Conservation (phyloP, 148 eudicot genomes). For the Persicaria tinctoria region DNA sequence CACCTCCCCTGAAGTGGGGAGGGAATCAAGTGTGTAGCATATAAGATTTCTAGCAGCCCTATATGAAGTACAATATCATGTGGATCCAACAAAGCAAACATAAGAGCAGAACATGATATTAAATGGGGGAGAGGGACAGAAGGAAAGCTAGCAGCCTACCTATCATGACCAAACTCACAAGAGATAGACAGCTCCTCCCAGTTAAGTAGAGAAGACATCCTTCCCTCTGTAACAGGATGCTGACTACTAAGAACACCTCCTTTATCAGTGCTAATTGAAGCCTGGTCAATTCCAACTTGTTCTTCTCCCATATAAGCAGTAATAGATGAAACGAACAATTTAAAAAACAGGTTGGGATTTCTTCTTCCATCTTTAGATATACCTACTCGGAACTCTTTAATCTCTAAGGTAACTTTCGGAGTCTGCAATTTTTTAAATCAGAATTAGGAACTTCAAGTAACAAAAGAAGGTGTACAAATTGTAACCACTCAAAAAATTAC, state of each 20-base stretch:
- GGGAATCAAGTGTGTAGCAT: background rate
- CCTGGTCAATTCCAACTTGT: constrained; percentile 33
- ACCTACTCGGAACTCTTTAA: constrained; percentile 74
- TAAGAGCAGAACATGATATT: background rate
- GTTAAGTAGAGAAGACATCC: constrained; percentile 50
- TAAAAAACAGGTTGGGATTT: constrained; percentile 62
- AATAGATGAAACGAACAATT: constrained; percentile 66
- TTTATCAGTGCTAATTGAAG: constrained; percentile 30
- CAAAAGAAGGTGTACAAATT: background rate
- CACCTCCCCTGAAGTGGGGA: background rate
- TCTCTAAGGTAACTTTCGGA: constrained; percentile 72
- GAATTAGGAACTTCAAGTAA: constrained; percentile 3
- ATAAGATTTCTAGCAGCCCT: background rate
- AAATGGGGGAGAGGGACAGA: background rate
- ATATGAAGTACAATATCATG: background rate
- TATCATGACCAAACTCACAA: constrained; percentile 80
- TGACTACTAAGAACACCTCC: constrained; percentile 36
- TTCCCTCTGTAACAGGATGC: constrained; percentile 36
- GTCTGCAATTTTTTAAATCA: constrained; percentile 44
- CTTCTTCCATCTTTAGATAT: constrained; percentile 72
- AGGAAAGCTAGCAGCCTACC: constrained; percentile 30
- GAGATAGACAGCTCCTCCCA: constrained; percentile 82
- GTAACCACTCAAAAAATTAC: background rate
- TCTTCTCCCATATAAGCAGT: constrained; percentile 58
- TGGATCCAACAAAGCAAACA: constrained; percentile 2